These are phyloP conservation scores for Talaromyces albobiverticillius DNA, from an alignment of 2,329 filamentous ascomycete genomes.

Conservation along the genomic window DNA sequence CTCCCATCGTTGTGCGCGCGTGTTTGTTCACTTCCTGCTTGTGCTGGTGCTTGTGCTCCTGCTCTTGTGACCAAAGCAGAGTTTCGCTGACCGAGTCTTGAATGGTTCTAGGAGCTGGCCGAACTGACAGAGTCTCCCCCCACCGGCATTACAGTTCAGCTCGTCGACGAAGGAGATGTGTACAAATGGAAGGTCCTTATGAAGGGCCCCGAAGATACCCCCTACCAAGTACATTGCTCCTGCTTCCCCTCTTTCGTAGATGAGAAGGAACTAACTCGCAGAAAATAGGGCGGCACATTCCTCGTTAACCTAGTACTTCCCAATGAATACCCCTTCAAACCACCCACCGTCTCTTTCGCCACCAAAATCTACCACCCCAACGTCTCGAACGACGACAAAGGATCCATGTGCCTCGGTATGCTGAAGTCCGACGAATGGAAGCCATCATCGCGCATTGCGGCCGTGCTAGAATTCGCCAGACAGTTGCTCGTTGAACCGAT, in stretches of 20 bases:
- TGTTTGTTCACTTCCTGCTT: too few species aligned
- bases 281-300: slow-evolving; percentile 65
- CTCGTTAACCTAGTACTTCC: slow-evolving; percentile 71
- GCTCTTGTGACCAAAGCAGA: neutral
- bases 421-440: slow-evolving; percentile 90
- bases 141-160: slow-evolving; percentile 54
- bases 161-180: slow-evolving; percentile 62
- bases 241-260: neutral
- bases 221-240: slow-evolving; percentile 58
- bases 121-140: slow-evolving; percentile 58
- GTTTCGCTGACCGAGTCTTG: neutral
- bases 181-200: slow-evolving; percentile 67
- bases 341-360: slow-evolving; percentile 72
- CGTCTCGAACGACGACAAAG: slow-evolving; percentile 80
- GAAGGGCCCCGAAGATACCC: slow-evolving; percentile 63
- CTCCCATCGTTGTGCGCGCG: neutral
- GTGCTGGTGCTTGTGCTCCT: neutral
- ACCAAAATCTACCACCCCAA: slow-evolving; percentile 97
- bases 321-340: slow-evolving; percentile 84
- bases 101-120: slow-evolving; percentile 52
- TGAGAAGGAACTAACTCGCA: neutral
- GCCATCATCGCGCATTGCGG: slow-evolving; percentile 71
- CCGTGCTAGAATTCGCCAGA: slow-evolving; percentile 74
- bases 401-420: slow-evolving; percentile 80
- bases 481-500: slow-evolving; percentile 75